Evolutionary conservation across 129 eudicot species (phyloP), one percentile per base, ranked within the genome.

Genomic region (Flaveria sonorensis): DNA sequence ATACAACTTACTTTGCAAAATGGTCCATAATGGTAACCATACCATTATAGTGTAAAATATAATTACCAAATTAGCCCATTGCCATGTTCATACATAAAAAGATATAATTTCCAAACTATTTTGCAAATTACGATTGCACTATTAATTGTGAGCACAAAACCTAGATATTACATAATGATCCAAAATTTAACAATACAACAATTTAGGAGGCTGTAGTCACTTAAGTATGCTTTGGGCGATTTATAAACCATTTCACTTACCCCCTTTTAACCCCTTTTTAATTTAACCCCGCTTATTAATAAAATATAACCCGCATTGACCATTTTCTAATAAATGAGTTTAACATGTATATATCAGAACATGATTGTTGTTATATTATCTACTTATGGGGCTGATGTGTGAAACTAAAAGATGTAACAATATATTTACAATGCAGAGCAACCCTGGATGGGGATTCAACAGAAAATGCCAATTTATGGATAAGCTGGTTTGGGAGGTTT

Each of bases 401-500:
- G 32, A 12, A 63, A 63, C 46, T 30, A 63, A 62, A 28, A 28
- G 45, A 63, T 30, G 14, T 63, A 63, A 63, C 45, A 36, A 50
- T 39, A 80, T 64, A 18, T 72, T 30, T 47, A 47, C 47, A 65
- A 28, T 89, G 89, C 91, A 91, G 98, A 91, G 97, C 89, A 94
- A 94, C 87, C 97, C 97, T 28, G 97, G 98, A 3, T 94, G 98
- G 98, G 96, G 96, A 73, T 91, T 89, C 28, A 83, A 91, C 78
- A 86, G 81, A 85, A 94, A 94, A 89, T 91, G 88, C 81, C 87
- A 86, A 63, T 91, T 91, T 79, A 89, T 94, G 98, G 93, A 91
- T 76, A 94, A 87, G 89, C 83, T 94, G 28, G 92, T 88, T 43
- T 32, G 68, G 81, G 96, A 89, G 79, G 89, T 83, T 63, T 87